Evolutionary conservation across 2,329 filamentous ascomycete species (phyloP), one percentile per base, ranked within the genome.

Genomic region (Colletotrichum tamarilloi): DNA sequence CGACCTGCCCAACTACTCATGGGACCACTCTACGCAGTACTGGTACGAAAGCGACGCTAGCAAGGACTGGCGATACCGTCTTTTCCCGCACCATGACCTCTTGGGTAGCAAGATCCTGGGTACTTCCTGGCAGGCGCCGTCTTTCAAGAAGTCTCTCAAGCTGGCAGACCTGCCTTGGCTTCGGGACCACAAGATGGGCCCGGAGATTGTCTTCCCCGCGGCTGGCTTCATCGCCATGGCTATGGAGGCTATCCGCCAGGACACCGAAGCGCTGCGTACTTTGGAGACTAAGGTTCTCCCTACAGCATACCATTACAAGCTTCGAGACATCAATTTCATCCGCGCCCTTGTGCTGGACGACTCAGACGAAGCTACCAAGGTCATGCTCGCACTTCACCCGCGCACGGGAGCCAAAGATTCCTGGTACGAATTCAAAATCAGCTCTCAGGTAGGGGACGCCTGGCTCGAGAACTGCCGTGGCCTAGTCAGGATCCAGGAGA

Each of bases 161-260:
- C 26, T 72, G 12, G 26, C 28, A 8, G 68, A 74, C 28, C 35
- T 68, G n/a, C 80, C 86, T 38, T 86, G 86, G 26, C 82, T 83
- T 9, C 77, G 83, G 60, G 82, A 85, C 73, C 85, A 85, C 77
- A 70, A 77, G 57, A 83, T 85, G 82, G 81, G 85, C 63, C 84
- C 80, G 75, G 80, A 85, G 46, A 81, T 81, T 67, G 81, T 85
- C 76, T 81, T 82, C 58, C 80, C 84, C 1, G 62, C 38, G 4
- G 56, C 62, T 3, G 67, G 62, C 7, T 74, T 57, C 9, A 19
- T 67, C 22, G 32, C 72, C 35, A 74, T 74, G 67, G 72, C 72
- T 8, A 55, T 63, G 8, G 72, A 74, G 38, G 72, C 67, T 11
- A 52, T 67, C 16, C 52, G 49, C 22, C 67, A 74, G 52, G 53